Evolutionary conservation across 495 filamentous ascomycete species (phyloP).

Genomic region (Penicillium lagena): DNA sequence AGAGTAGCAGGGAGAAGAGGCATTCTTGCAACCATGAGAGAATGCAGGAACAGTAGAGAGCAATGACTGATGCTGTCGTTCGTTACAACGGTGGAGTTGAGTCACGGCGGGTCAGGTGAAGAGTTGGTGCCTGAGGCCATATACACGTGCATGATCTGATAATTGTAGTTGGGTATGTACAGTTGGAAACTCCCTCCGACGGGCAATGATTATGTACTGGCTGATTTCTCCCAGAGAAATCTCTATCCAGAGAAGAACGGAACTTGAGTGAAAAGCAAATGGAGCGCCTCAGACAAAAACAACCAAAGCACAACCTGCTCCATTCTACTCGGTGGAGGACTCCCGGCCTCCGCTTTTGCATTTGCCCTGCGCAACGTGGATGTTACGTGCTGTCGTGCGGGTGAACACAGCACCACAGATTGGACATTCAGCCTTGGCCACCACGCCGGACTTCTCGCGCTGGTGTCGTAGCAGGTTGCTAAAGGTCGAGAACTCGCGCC

Average conservation of each 20-base stretch:
- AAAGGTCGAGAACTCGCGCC: slow-evolving; percentile 89
- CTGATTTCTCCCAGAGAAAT: neutral
- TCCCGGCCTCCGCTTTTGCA: slow-evolving; percentile 54
- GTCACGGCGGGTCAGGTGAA: too few relatives aligned
- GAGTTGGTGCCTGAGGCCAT: too few relatives aligned
- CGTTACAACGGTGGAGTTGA: too few relatives aligned
- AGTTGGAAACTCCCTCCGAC: too few relatives aligned
- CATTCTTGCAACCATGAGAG: slow-evolving; percentile 4
- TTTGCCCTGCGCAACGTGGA: slow-evolving; percentile 82
- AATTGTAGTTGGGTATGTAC: too few relatives aligned
- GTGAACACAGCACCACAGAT: slow-evolving; percentile 90
- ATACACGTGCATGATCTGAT: too few relatives aligned
- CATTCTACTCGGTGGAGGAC: slow-evolving; percentile 17
- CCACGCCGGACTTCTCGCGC: slow-evolving; percentile 87
- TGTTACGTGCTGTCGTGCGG: slow-evolving; percentile 82
- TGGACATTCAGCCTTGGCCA: slow-evolving; percentile 78
- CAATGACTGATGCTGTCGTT: too few relatives aligned
- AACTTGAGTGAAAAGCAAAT: too few relatives aligned
- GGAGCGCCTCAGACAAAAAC: too few relatives aligned
- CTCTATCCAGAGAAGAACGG: too few relatives aligned
- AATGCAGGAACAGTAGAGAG: too few relatives aligned
- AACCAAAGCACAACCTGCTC: neutral
- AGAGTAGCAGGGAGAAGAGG: neutral
- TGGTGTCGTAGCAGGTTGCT: slow-evolving; percentile 91
- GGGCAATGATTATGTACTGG: too few relatives aligned